Evolutionary conservation across 129 eudicot genomes (phyloP).

Genomic region (Solidago caesia): DNA sequence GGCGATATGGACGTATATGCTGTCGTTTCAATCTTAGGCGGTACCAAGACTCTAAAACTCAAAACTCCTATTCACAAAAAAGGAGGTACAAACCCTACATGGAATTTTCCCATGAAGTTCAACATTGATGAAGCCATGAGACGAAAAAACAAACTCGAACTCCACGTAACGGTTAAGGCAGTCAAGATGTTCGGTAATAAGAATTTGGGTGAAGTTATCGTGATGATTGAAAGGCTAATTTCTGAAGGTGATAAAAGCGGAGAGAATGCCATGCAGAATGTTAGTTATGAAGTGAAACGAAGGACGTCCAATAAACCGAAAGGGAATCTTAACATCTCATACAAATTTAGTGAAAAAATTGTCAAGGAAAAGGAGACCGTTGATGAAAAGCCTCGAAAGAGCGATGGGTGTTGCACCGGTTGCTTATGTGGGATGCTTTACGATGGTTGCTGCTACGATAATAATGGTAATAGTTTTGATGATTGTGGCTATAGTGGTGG

Average conservation of each 20-base stretch:
- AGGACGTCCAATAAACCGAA: too few species aligned
- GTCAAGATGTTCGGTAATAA: neutral
- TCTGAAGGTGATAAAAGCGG: neutral
- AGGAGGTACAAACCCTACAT: neutral
- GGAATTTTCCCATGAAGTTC: neutral
- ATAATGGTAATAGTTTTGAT: neutral
- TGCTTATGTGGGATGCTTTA: too few species aligned
- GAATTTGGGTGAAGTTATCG: neutral
- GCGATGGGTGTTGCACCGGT: too few species aligned
- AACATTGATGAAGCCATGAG: neutral
- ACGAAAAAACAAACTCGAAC: neutral
- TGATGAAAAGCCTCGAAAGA: neutral
- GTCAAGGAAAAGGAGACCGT: too few species aligned
- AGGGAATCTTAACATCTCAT: too few species aligned
- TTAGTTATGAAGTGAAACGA: neutral
- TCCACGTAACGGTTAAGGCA: neutral
- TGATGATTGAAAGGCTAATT: neutral
- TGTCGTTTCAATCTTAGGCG: slow-evolving; percentile 19
- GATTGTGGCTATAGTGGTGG: neutral
- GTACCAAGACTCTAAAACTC: neutral
- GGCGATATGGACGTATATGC: slow-evolving; percentile 73
- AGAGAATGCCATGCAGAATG: neutral
- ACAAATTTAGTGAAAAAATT: too few species aligned
- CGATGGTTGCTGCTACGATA: too few species aligned
- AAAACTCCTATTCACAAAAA: neutral